A percentile compares a stretch with the other conserved stretches of the same genome.
These are phyloP conservation scores for Pluteus cervinus DNA, from an alignment of 768 basidiomycete species.

Conservation along the genomic window DNA sequence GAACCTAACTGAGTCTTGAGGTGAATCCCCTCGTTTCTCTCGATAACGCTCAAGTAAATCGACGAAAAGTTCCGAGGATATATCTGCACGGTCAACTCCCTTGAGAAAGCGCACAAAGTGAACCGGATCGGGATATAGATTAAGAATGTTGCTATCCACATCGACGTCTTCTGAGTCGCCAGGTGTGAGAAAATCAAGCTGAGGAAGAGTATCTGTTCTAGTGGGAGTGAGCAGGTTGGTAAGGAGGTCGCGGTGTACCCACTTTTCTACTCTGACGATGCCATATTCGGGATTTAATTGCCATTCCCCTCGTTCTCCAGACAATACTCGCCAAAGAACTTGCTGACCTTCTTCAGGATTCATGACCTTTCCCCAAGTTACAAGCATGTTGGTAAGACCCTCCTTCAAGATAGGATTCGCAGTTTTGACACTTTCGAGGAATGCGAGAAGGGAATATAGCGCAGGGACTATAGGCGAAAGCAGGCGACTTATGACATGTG, in stretches of 20 bases:
- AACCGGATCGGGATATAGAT: slow-evolving; percentile 70
- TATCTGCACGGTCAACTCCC: slow-evolving; percentile 57
- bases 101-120: slow-evolving; percentile 66
- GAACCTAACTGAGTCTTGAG: not conserved
- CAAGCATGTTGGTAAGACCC: slow-evolving; percentile 51
- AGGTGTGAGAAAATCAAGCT: slow-evolving; percentile 45
- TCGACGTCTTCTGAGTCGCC: slow-evolving; percentile 38
- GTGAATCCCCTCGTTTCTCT: slow-evolving; percentile 36
- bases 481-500: slow-evolving; percentile 52
- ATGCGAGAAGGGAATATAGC: slow-evolving; percentile 57
- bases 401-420: slow-evolving; percentile 63
- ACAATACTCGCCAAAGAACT: slow-evolving; percentile 53
- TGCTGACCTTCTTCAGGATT: slow-evolving; percentile 43
- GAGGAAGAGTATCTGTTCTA: slow-evolving; percentile 19
- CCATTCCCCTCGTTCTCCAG: slow-evolving; percentile 48
- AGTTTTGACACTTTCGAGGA: slow-evolving; percentile 48
- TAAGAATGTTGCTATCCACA: slow-evolving; percentile 51
- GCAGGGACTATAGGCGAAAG: slow-evolving; percentile 63
- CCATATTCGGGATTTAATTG: slow-evolving; percentile 49
- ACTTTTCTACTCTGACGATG: slow-evolving; percentile 38
- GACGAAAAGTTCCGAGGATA: slow-evolving; percentile 71
- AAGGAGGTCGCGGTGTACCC: slow-evolving; percentile 16
- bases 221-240: slow-evolving; percentile 4
- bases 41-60: slow-evolving; percentile 67
- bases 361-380: slow-evolving; percentile 73